These are phyloP conservation scores for Talaromyces albobiverticillius DNA, from an alignment of 2,329 filamentous ascomycete species.

Conservation along the genomic window DNA sequence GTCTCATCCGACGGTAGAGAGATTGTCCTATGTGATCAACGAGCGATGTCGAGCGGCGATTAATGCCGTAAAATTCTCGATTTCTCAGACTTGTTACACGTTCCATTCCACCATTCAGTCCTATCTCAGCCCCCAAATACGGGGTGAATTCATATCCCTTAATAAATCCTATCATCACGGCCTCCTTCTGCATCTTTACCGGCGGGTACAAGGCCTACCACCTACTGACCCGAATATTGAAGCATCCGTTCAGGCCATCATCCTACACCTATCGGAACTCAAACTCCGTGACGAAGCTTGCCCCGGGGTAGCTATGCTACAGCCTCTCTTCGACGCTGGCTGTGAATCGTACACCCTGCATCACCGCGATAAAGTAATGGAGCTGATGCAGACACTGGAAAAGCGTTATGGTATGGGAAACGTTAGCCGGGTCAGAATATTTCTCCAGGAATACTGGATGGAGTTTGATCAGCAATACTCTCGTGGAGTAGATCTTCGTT, in stretches of 20 bases:
- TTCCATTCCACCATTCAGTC: neutral
- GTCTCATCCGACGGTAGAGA: neutral
- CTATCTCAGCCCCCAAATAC: neutral
- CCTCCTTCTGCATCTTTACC: neutral
- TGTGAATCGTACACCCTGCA: neutral
- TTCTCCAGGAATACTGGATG: slow-evolving; percentile 7
- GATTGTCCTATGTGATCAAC: neutral
- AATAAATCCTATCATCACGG: neutral
- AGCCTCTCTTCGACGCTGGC: neutral
- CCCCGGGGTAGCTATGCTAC: neutral
- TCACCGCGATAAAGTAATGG: slow-evolving; percentile 1
- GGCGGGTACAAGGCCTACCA: neutral
- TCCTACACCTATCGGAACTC: neutral
- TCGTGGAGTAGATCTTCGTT: slow-evolving; percentile 3
- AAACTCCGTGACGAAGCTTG: neutral
- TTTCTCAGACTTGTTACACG: neutral
- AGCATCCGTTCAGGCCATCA: neutral
- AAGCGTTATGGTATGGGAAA: slow-evolving; percentile 2
- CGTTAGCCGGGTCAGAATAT: neutral
- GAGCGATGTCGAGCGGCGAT: neutral
- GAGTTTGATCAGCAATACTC: slow-evolving; percentile 8
- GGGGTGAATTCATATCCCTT: neutral
- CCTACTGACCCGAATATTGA: neutral
- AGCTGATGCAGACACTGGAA: slow-evolving; percentile 2
- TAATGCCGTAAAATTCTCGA: neutral